Base-by-base conservation (phyloP, 2,329 filamentous ascomycete genomes). In the Cladorrhinum sp. region DNA sequence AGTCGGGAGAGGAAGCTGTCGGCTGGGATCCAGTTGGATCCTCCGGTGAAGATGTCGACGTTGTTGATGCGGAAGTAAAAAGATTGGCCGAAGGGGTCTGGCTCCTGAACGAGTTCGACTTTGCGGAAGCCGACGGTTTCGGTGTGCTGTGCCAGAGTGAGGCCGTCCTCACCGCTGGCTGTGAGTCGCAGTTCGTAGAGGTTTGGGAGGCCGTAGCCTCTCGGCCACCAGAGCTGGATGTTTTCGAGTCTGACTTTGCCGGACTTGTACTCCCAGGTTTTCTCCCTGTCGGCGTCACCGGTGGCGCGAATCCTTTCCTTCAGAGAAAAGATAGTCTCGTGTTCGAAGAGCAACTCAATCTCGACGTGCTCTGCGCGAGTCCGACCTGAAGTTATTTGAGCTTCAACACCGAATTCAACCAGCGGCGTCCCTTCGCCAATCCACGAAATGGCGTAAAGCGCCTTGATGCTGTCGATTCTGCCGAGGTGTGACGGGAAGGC, bases 381-480 rank as follows among this genome's bases (percentile, higher is more conserved):
- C 4, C 5, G 9, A 36, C 4, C 33, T 9, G 12, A 36, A 36
- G 68, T 2, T 20, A 64, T 36, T 1, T 39, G 26, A 14, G 61
- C 63, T 6, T 24, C 18, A 12, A 65, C 14, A 10, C 21, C 50
- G 1, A 60, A 28, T 14, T 61, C 56, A 0, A 58, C 46, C 7
- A 30, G 10, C 6, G 57, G 6, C 5, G 18, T 23, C 16, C 21
- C 26, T 14, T 42, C 54, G 2, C 16, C 36, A 3, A 2, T 46
- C 24, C 46, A 24, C 14, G 48, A 26, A 20, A 65, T 21, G 24
- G 59, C 39, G 59, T 70, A 73, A 30, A 77, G 67, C 1, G 77
- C 72, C 64, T 80, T 81, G 2, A 91, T 73, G 66, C 91, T 85
- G 0, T 82, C 76, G 4, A 92, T 73, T 16, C 82, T 77, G 8